These are phyloP conservation scores for Dictyostelium capitatum DNA, from an alignment of 78 protist species.

Conservation along the genomic window DNA sequence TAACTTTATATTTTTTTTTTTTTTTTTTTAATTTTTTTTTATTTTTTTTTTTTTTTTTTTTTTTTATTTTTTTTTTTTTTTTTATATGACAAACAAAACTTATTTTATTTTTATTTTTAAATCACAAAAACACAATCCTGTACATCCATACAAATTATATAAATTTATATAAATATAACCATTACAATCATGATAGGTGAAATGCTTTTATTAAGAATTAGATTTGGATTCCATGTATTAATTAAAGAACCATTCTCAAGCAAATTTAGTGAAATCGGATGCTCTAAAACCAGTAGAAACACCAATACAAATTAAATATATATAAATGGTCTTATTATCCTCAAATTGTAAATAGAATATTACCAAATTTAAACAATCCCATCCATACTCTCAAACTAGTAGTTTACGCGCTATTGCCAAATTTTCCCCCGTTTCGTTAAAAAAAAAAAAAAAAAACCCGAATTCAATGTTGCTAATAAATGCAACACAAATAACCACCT, in stretches of 20 bases:
- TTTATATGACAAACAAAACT: neutral
- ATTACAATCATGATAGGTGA: neutral
- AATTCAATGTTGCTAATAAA: no score
- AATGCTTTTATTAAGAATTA: constrained; percentile 6
- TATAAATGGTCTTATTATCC: no score
- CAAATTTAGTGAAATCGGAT: neutral
- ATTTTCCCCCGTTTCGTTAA: no score
- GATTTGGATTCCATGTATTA: neutral
- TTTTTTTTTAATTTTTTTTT: no score
- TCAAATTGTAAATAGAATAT: no score
- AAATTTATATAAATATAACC: neutral
- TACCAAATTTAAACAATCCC: no score
- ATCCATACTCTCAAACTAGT: no score
- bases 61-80: neutral
- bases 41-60: no score
- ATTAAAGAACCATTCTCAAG: constrained; percentile 3
- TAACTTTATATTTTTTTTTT: no score
- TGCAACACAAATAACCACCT: no score
- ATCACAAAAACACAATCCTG: neutral
- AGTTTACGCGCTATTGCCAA: no score
- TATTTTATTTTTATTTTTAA: neutral
- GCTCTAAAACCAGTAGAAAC: neutral
- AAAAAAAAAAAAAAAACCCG: no score
- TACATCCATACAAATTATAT: neutral
- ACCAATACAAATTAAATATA: neutral